Conservation (phyloP, 2,329 filamentous ascomycete genomes). For the Myriosclerotinia scirpicola region DNA sequence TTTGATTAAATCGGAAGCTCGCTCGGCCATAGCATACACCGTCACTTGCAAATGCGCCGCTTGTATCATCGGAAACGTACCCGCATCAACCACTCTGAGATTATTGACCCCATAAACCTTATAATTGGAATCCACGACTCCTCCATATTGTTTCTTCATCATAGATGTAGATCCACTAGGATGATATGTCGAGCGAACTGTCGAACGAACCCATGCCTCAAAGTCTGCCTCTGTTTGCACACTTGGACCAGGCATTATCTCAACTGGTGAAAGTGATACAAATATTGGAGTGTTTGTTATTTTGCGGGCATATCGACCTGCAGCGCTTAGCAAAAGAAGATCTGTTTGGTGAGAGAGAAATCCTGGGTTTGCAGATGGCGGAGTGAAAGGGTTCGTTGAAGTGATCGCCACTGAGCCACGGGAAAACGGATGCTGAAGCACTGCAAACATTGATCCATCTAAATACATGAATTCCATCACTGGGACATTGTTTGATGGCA, state of each 20-base stretch:
- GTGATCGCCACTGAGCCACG: constrained; percentile 58
- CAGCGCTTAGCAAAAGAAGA: constrained; percentile 12
- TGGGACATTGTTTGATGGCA: constrained; percentile 14
- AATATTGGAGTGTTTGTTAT: constrained; percentile 9
- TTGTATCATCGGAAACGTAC: constrained; percentile 29
- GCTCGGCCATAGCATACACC: constrained; percentile 33
- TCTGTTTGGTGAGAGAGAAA: constrained; percentile 47
- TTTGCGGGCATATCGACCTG: neutral
- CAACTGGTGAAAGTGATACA: constrained; percentile 7
- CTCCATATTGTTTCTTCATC: constrained; percentile 27
- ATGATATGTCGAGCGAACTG: constrained; percentile 23
- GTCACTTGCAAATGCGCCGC: constrained; percentile 27
- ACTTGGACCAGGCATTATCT: neutral
- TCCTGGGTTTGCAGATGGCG: constrained; percentile 53
- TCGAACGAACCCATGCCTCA: constrained; percentile 9
- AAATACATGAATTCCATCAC: constrained; percentile 18
- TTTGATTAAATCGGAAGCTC: constrained; percentile 26
- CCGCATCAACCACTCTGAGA: constrained; percentile 33
- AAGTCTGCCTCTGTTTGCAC: constrained; percentile 11
- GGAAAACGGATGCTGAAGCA: constrained; percentile 57
- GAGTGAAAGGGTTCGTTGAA: constrained; percentile 42
- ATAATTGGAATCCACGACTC: constrained; percentile 29
- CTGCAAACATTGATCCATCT: constrained; percentile 42
- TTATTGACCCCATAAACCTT: constrained; percentile 29
- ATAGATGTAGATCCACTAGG: constrained; percentile 31